Evolutionary conservation across 2,329 filamentous ascomycete species (phyloP).

Genomic region (Colletotrichum destructivum): DNA sequence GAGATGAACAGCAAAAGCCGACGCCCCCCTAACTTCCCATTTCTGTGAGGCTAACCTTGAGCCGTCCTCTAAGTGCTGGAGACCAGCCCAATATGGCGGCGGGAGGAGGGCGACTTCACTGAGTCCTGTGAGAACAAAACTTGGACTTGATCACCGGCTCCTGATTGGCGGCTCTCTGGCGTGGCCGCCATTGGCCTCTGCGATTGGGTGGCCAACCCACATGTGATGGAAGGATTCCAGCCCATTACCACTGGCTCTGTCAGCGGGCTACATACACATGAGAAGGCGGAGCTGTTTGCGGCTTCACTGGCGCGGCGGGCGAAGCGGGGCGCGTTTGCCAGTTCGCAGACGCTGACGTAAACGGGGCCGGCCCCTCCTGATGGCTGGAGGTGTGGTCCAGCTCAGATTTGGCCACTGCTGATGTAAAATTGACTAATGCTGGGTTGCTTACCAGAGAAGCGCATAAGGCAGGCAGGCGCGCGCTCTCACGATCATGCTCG

Average conservation of each 20-base stretch:
- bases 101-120: neutral
- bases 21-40: neutral
- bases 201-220: neutral
- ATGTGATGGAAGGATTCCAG: neutral
- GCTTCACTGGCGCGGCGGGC: conserved; percentile 5
- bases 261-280: neutral
- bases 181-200: neutral
- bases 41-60: too few species aligned
- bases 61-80: neutral
- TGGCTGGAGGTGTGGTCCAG: conserved; percentile 7
- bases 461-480: conserved; percentile 21
- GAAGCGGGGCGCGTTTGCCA: neutral
- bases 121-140: neutral
- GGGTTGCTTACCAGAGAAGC: conserved; percentile 37
- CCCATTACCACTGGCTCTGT: conserved; percentile 17
- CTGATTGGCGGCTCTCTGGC: conserved; percentile 21
- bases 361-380: neutral
- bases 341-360: conserved; percentile 3
- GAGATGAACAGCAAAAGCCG: neutral
- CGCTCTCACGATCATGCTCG: conserved; percentile 17
- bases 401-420: conserved; percentile 42
- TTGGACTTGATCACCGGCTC: conserved; percentile 14
- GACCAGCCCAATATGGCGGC: conserved; percentile 15
- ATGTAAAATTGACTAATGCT: conserved; percentile 50
- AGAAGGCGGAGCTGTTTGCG: conserved; percentile 4